These are phyloP conservation scores for Leishmania mexicana DNA, from an alignment of 208 protist genomes.

Conservation along the genomic window DNA sequence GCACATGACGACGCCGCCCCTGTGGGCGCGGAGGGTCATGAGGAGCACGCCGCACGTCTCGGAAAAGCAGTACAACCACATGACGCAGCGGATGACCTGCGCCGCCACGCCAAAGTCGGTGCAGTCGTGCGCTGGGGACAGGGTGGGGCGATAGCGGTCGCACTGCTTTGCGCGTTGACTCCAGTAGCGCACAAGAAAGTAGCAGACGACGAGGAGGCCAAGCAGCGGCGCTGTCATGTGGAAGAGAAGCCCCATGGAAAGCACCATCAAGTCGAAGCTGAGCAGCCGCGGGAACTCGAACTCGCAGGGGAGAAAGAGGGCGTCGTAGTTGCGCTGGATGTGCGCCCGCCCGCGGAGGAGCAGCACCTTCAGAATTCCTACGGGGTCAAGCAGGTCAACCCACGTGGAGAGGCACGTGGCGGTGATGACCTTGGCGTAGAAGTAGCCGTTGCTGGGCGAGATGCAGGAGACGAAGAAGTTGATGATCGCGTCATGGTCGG, in stretches of 20 bases:
- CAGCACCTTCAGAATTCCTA: conserved; percentile 49
- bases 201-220: conserved; percentile 56
- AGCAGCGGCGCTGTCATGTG: conserved; percentile 86
- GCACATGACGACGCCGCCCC: conserved; percentile 51
- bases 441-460: conserved; percentile 75
- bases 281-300: conserved; percentile 63
- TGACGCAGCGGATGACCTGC: conserved; percentile 69
- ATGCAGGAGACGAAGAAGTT: conserved; percentile 78
- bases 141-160: conserved; percentile 67
- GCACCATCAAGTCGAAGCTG: conserved; percentile 76
- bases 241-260: conserved; percentile 84
- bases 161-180: conserved; percentile 70
- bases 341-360: conserved; percentile 46
- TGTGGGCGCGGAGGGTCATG: conserved; percentile 60
- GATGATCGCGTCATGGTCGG: conserved; percentile 39
- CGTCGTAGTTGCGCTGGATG: conserved; percentile 80
- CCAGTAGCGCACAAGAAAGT: conserved; percentile 74
- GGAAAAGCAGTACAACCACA: conserved; percentile 65
- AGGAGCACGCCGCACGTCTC: conserved; percentile 66
- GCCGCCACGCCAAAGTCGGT: conserved; percentile 70
- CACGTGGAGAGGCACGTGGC: conserved; percentile 63
- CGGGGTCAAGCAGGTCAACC: conserved; percentile 66
- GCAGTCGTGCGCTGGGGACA: conserved; percentile 61
- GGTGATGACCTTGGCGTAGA: conserved; percentile 81
- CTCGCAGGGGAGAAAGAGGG: conserved; percentile 58